Evolutionary conservation across 306 rosid genomes (phyloP).

Genomic region (Cicer bijugum): DNA sequence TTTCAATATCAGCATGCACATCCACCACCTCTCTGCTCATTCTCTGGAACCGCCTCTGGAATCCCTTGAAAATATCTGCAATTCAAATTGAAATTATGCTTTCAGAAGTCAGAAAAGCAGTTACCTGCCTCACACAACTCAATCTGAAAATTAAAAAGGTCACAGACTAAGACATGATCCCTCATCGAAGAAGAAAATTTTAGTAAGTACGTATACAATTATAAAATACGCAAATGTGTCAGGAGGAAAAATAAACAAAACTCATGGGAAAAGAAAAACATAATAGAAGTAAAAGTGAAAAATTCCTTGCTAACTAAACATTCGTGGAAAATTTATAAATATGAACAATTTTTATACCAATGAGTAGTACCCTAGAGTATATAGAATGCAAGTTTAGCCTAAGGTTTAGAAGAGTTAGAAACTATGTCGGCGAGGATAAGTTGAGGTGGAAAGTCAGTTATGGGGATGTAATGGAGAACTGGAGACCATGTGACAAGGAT

Average conservation of each 20-base stretch:
- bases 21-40: conserved; percentile 85
- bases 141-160: conserved; percentile 17
- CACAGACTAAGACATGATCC: not conserved
- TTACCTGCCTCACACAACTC: conserved; percentile 8
- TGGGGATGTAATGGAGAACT: not conserved
- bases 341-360: not conserved
- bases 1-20: conserved; percentile 78
- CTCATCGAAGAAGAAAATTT: not conserved
- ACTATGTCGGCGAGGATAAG: not conserved
- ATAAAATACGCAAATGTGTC: no score
- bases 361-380: not conserved
- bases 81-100: conserved; percentile 31
- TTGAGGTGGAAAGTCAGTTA: not conserved
- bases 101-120: conserved; percentile 19
- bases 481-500: not conserved
- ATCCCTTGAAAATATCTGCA: conserved; percentile 93
- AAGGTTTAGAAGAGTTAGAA: not conserved
- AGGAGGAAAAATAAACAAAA: no score
- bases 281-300: no score
- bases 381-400: not conserved
- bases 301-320: not conserved
- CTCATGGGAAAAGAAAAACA: no score
- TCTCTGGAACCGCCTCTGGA: conserved; percentile 78
- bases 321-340: not conserved
- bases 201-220: not conserved